Conservation (phyloP, 2,329 filamentous ascomycete genomes). For the Pseudocercospora ulei region DNA sequence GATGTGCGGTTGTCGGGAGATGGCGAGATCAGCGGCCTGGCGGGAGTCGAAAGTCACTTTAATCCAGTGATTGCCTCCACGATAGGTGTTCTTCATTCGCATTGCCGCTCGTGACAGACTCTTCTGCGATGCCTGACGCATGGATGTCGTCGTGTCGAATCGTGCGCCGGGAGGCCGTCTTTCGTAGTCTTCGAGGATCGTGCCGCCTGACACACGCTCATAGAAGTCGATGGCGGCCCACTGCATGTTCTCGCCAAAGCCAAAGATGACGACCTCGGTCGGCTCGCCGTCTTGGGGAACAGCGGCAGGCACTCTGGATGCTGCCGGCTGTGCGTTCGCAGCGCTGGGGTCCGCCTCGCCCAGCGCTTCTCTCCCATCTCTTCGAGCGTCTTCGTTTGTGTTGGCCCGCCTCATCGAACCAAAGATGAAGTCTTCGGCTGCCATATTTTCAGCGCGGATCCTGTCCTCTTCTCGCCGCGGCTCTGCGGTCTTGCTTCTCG, state of each 20-base stretch:
- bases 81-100: conserved; percentile 67
- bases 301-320: conserved; percentile 27
- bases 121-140: conserved; percentile 58
- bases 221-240: conserved; percentile 86
- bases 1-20: conserved; percentile 41
- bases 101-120: conserved; percentile 63
- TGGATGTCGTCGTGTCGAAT: conserved; percentile 64
- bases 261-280: conserved; percentile 75
- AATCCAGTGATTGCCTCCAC: conserved; percentile 84
- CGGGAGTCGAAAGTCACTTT: conserved; percentile 46
- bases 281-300: conserved; percentile 39
- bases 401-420: conserved; percentile 26
- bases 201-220: conserved; percentile 67
- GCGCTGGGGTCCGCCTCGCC: conserved; percentile 28
- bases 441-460: conserved; percentile 38
- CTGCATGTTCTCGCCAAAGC: conserved; percentile 58
- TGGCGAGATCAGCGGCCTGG: conserved; percentile 43
- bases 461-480: conserved; percentile 51
- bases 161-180: conserved; percentile 67
- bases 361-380: conserved; percentile 22
- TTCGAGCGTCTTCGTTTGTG: conserved; percentile 24
- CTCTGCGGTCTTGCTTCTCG: conserved; percentile 45
- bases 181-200: conserved; percentile 87
- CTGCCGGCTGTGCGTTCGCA: conserved; percentile 11
- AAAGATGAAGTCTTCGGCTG: conserved; percentile 43